Conservation (phyloP, 371 early-diverging fungal species). For the Mucor circinelloides region DNA sequence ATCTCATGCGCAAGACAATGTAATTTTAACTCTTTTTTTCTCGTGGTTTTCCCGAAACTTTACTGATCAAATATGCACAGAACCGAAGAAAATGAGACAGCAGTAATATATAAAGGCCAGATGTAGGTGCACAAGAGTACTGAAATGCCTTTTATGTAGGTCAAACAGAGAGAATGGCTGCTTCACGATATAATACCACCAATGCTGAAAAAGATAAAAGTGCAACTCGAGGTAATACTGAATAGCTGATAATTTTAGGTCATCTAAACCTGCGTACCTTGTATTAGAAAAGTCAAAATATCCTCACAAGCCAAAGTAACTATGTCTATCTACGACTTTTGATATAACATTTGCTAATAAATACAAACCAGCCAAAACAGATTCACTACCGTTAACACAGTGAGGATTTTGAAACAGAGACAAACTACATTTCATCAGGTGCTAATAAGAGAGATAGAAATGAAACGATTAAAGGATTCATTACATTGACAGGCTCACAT, state of each 20-base stretch:
- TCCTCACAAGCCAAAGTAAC: slow-evolving; percentile 33
- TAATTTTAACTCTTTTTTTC: background rate
- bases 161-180: slow-evolving; percentile 39
- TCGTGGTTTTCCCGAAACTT: background rate
- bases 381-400: slow-evolving; percentile 43
- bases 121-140: background rate
- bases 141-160: slow-evolving; percentile 11
- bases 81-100: slow-evolving; percentile 18
- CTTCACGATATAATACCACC: slow-evolving; percentile 37
- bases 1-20: background rate
- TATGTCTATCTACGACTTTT: background rate
- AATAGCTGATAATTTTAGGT: background rate
- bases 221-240: slow-evolving; percentile 32
- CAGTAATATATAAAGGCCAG: slow-evolving; percentile 7
- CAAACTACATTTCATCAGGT: background rate
- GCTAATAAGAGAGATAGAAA: slow-evolving; percentile 24
- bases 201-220: slow-evolving; percentile 24
- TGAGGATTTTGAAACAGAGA: slow-evolving; percentile 12
- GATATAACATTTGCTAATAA: background rate
- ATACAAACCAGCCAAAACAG: slow-evolving; percentile 27
- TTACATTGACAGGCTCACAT: slow-evolving; percentile 32
- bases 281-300: slow-evolving; percentile 24
- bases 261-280: background rate
- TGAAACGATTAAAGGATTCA: slow-evolving; percentile 45
- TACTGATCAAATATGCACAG: slow-evolving; percentile 3